phyloP scores from a whole-genome alignment of 805 yeast genomes.

The Debaryomyces castellii region DNA sequence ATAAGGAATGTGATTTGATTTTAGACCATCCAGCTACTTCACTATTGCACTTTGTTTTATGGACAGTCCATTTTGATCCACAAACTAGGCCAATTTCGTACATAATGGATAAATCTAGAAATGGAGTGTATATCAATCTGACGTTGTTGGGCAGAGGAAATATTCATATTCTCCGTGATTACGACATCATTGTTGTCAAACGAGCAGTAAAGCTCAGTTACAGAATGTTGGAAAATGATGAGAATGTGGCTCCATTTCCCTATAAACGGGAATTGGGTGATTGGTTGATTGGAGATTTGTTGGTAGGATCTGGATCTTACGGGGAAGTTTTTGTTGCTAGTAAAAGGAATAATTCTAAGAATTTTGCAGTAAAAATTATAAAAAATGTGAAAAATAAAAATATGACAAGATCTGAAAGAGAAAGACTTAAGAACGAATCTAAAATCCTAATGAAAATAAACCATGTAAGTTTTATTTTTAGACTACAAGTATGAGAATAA shows the following conservation, averaged over 20 bases:
- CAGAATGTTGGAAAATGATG: neutral
- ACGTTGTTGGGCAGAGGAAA: constrained; percentile 25
- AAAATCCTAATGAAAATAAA: constrained; percentile 34
- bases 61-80: constrained; percentile 52
- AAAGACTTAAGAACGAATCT: constrained; percentile 33
- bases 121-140: constrained; percentile 50
- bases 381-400: constrained; percentile 1
- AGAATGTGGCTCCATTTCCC: neutral
- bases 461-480: constrained; percentile 35
- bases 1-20: constrained; percentile 25
- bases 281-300: constrained; percentile 44
- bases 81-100: constrained; percentile 47
- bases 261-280: constrained; percentile 3
- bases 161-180: constrained; percentile 31
- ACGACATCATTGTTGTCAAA: constrained; percentile 41
- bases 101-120: constrained; percentile 49
- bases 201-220: constrained; percentile 4
- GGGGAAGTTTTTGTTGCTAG: constrained; percentile 49
- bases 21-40: constrained; percentile 43
- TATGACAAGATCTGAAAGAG: neutral
- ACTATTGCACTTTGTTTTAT: constrained; percentile 45
- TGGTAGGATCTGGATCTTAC: constrained; percentile 58
- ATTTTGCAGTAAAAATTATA: constrained; percentile 53
- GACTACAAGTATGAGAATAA: neutral
- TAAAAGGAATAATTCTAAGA: constrained; percentile 17